Evolutionary conservation across 495 filamentous ascomycete species (phyloP).

Genomic region (Penicillium pancosmium): DNA sequence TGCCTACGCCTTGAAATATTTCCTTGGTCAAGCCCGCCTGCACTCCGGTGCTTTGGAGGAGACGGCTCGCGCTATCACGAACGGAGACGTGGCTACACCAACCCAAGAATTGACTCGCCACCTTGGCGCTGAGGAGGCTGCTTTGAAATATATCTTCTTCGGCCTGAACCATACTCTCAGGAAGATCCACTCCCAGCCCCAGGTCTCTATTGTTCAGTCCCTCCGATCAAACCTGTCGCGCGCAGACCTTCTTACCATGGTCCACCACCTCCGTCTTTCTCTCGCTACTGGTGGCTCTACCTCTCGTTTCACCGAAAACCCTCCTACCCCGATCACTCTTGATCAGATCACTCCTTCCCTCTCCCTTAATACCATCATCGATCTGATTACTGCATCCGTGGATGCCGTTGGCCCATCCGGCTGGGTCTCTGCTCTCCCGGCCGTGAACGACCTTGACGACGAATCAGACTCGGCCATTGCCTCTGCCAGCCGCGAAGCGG

Average conservation of each 20-base stretch:
- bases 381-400: conserved; percentile 73
- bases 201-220: conserved; percentile 55
- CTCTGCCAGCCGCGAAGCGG: conserved; percentile 58
- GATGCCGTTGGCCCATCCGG: conserved; percentile 84
- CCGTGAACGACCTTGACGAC: conserved; percentile 22
- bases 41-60: conserved; percentile 38
- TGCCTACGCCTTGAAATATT: conserved; percentile 40
- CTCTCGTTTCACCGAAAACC: conserved; percentile 46
- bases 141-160: conserved; percentile 39
- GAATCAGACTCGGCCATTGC: conserved; percentile 52
- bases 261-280: conserved; percentile 74
- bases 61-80: conserved; percentile 34
- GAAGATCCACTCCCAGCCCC: conserved; percentile 67
- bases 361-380: conserved; percentile 57
- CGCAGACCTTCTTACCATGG: conserved; percentile 69
- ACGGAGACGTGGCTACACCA: conserved; percentile 28
- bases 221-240: conserved; percentile 67
- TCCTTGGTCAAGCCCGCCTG: conserved; percentile 41
- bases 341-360: conserved; percentile 53
- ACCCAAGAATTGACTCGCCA: conserved; percentile 31
- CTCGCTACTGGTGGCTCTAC: conserved; percentile 50
- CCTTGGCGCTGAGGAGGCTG: conserved; percentile 26
- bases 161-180: conserved; percentile 53
- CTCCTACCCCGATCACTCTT: conserved; percentile 49
- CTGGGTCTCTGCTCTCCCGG: conserved; percentile 65